Conservation (phyloP, 2,329 filamentous ascomycete genomes). For the Zymoseptoria passerinii region DNA sequence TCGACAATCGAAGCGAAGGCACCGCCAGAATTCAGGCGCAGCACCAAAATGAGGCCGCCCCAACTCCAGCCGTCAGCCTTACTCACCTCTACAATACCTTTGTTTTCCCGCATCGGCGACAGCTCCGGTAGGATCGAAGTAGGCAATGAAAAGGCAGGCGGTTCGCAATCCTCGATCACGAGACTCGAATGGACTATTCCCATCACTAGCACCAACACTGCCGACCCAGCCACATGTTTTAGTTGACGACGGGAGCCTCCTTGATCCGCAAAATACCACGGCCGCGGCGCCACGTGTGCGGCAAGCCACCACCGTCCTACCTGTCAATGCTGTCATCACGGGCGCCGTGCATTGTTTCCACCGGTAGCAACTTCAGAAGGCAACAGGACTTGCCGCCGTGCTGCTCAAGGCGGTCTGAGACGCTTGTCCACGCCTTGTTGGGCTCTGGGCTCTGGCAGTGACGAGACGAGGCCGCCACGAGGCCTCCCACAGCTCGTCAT, state of each 20-base stretch:
- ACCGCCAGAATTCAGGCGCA: not conserved
- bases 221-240: not conserved
- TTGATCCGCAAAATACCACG: not conserved
- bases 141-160: not conserved
- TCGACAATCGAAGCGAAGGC: no score
- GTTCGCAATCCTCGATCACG: not conserved
- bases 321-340: not conserved
- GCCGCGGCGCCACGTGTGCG: not conserved
- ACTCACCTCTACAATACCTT: not conserved
- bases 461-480: not conserved
- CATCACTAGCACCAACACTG: not conserved
- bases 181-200: not conserved
- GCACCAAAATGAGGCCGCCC: not conserved
- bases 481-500: not conserved
- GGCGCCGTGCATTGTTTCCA: not conserved
- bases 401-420: no score
- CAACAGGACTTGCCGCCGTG: not conserved
- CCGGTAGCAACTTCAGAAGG: not conserved
- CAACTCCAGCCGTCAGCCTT: not conserved
- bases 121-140: not conserved
- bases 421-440: no score
- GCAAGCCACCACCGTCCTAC: not conserved
- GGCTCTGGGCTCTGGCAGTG: not conserved
- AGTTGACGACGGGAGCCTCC: not conserved
- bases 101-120: not conserved